Conservation (phyloP, 371 early-diverging fungal genomes). For the Sporodiniella umbellata region DNA sequence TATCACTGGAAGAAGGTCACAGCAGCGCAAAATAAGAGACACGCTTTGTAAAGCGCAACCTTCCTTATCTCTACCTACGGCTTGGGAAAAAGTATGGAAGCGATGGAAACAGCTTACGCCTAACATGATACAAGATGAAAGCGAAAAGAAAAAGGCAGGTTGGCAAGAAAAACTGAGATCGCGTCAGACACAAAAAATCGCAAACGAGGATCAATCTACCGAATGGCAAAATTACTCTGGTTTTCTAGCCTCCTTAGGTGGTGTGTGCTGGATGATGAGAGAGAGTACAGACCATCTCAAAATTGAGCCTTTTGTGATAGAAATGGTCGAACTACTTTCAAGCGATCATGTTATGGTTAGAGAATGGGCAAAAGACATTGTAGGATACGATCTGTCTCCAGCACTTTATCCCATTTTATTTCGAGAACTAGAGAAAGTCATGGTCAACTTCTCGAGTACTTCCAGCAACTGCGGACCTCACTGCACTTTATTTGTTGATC, state of each 20-base stretch:
- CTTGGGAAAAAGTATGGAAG: slow-evolving; percentile 81
- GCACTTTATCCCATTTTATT: slow-evolving; percentile 76
- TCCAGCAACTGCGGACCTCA: slow-evolving; percentile 59
- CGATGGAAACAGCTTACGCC: slow-evolving; percentile 63
- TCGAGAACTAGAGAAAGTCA: slow-evolving; percentile 13
- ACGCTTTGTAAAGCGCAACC: slow-evolving; percentile 58
- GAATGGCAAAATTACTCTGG: slow-evolving; percentile 72
- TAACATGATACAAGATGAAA: slow-evolving; percentile 18
- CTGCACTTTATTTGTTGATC: slow-evolving; percentile 83
- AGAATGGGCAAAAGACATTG: slow-evolving; percentile 80
- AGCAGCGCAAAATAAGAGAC: slow-evolving; percentile 71
- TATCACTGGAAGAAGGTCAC: slow-evolving; percentile 62
- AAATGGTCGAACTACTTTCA: slow-evolving; percentile 77
- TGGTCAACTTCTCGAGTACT: slow-evolving; percentile 58
- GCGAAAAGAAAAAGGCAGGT: too few species aligned
- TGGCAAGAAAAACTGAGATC: slow-evolving; percentile 13
- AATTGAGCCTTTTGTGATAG: slow-evolving; percentile 76
- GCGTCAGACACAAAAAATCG: too few species aligned
- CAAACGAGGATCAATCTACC: slow-evolving; percentile 19
- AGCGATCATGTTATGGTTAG: slow-evolving; percentile 80
- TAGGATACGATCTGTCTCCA: slow-evolving; percentile 79
- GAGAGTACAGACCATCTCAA: background rate
- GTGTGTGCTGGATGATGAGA: slow-evolving; percentile 45
- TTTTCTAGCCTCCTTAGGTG: slow-evolving; percentile 66
- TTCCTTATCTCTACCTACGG: slow-evolving; percentile 70